phyloP scores from a whole-genome alignment of 2,329 filamentous ascomycete genomes.

The Ceratocystis alfenasii region DNA sequence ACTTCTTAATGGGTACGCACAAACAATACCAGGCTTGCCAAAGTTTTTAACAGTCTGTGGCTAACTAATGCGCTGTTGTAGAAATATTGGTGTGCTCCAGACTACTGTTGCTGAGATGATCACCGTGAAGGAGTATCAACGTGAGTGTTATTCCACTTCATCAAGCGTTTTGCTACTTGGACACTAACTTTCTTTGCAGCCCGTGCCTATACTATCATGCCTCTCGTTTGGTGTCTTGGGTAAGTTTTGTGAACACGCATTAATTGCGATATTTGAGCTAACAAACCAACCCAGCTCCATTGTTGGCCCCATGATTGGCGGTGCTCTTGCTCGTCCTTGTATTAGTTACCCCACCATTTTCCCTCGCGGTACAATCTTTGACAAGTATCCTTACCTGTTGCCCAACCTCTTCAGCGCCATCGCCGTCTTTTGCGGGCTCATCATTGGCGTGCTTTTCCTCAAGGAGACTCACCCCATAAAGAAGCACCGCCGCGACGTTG shows the following conservation, averaged over 20 bases:
- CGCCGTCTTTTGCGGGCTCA: conserved; percentile 64
- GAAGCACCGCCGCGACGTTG: conserved; percentile 63
- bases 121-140: conserved; percentile 84
- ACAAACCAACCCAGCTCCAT: conserved; percentile 52
- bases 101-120: conserved; percentile 92
- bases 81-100: conserved; percentile 88
- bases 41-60: no score
- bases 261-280: background rate
- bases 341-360: conserved; percentile 69
- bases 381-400: conserved; percentile 76
- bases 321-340: conserved; percentile 76
- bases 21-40: background rate
- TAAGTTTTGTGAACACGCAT: conserved; percentile 33
- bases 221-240: conserved; percentile 94
- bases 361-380: conserved; percentile 62
- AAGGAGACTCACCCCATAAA: conserved; percentile 86
- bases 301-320: conserved; percentile 81
- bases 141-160: conserved; percentile 37
- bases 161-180: conserved; percentile 21
- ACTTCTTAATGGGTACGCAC: conserved; percentile 71
- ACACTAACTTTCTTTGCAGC: conserved; percentile 39
- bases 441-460: conserved; percentile 72
- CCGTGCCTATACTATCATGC: conserved; percentile 93
- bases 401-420: conserved; percentile 81
- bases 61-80: conserved; percentile 28